Percentiles rank a stretch among this genome's conserved stretches.
phyloP scores from a whole-genome alignment of 441 rosid species.

The Pelargonium citronellum region DNA sequence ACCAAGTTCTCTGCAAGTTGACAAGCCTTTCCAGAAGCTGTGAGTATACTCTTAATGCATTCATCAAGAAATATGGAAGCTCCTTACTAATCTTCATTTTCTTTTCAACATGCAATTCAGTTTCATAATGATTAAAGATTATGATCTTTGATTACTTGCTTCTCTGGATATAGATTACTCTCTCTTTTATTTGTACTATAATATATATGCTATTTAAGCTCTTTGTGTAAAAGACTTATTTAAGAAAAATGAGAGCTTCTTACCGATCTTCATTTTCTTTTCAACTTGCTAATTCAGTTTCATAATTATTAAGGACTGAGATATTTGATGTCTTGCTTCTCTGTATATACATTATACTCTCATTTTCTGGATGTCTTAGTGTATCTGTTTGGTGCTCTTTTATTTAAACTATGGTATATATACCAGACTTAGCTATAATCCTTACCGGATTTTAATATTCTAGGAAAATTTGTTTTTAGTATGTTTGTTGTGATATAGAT shows the following conservation, averaged over 20 bases:
- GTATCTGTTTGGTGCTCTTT: slow-evolving; percentile 6
- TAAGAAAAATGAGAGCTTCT: background rate
- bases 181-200: background rate
- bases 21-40: slow-evolving; percentile 77
- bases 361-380: background rate
- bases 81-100: background rate
- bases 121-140: background rate
- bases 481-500: background rate
- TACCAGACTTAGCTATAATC: background rate
- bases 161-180: background rate
- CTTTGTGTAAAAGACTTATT: background rate
- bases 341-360: background rate
- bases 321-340: background rate
- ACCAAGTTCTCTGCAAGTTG: slow-evolving; percentile 40
- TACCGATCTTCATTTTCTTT: background rate
- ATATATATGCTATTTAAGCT: background rate
- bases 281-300: background rate
- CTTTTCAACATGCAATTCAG: background rate
- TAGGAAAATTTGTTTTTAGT: background rate
- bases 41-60: slow-evolving; percentile 37
- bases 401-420: background rate
- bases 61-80: background rate
- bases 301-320: background rate
- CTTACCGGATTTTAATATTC: too few relatives aligned
- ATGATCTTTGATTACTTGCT: background rate